Base-by-base conservation (phyloP, 2,329 filamentous ascomycete genomes). In the Penicillium brevicompactum region DNA sequence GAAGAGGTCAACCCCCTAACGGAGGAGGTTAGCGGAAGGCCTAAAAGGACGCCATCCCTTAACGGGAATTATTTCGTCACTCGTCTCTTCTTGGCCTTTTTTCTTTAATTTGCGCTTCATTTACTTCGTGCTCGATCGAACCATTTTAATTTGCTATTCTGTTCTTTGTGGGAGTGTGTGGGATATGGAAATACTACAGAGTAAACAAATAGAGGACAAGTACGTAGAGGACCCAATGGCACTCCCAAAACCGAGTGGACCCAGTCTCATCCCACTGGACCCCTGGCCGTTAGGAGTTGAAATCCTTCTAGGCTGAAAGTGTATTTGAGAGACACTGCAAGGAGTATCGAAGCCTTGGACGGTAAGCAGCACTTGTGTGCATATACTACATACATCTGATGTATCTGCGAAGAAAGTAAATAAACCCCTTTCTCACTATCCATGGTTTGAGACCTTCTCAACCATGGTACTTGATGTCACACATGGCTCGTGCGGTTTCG, bases 51-150 rank as follows among this genome's bases (percentile, higher is more conserved):
- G 22, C 48, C 53, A 51, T 52, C 53, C 53, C 53, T 47, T 52
- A 55, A 55, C 27, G 53, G 52, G 47, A 55, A 51, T 18, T 16
- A 45, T 51, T 41, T 51, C 52, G 42, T 55, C 52, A 55, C 49
- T 46, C 44, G 43, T 41, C 21, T 24, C 4, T 14, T 14, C 16
- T 40, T 42, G 18, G 13, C 34, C 34, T n/a, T 21, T 9, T 3
- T 24, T 32, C 6, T 6, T 51, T 46, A 37, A 31, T 44, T 50
- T 54, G 24, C 24, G 13, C 3, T 55, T 30, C 34, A 45, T 53
- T 45, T 31, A 53, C 6, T 34, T 53, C 41, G 18, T 41, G 9
- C 38, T 53, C 44, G 22, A 18, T 21, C 18, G 9, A 3, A 21
- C 2, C 10, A 13, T 27, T 14, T 43, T 31, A 10, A 22, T 21